Base-by-base conservation (phyloP, 164 flowering plant genomes). In the Annona squamosa region DNA sequence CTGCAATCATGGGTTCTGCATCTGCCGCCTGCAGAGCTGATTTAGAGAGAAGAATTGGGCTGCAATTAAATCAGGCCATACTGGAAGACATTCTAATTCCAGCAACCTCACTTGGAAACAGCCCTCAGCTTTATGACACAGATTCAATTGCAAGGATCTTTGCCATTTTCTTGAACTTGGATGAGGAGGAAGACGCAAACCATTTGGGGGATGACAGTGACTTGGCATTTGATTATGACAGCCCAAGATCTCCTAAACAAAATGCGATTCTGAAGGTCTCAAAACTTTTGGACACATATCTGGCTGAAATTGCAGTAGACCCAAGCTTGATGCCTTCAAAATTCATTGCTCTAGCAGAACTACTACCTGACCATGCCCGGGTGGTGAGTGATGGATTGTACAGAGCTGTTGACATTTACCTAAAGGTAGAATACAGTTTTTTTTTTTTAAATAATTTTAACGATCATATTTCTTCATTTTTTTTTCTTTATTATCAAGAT, bases 351-450 rank as follows among this genome's bases (percentile, higher is more conserved):
- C 78, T 96, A 3, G 90, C 97, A 12, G 99, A 96, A 76, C 75
- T 96, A 47, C 90, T 96, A 62, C 99, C 99, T 3, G 98, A 96
- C 77, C 95, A 93, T 79, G 99, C 97, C 65, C 92, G 97, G 2
- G 71, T 86, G 6, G 84, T 84, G 1, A 88, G 81, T 48, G 99
- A 96, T 77, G 99, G 93, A 45, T 71, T 96, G 10, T 96, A 93
- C 84, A 85, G 95, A 79, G 97, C 98, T 9, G 90, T 86, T 1
- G 98, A 96, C 74, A 87, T 93, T 78, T 96, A 88, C 81, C 92
- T 93, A 77, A 96, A 96, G 89, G 99, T 90, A 46, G 56, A 17
- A 46, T 74, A 42, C n/a, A 59, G 16, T 67, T 67, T n/a, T 13
- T 44, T 5, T 44, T 13, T 26, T 26, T 26, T 26, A 26, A 0